Conservation (phyloP, 2,329 filamentous ascomycete genomes). For the Claviceps spartinae region DNA sequence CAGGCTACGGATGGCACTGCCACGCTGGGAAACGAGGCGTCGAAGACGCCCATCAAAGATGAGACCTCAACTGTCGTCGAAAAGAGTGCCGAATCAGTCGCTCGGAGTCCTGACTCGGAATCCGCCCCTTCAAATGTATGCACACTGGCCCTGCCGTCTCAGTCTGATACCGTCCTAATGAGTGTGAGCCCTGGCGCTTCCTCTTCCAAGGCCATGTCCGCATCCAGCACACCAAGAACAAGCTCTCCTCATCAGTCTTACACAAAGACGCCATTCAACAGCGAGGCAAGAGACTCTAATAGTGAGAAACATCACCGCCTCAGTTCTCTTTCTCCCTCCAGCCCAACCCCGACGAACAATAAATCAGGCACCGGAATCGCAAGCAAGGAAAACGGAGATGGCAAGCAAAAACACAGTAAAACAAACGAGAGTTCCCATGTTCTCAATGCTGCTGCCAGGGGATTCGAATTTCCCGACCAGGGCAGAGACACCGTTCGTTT, state of each 20-base stretch:
- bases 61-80: background rate
- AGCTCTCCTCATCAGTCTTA: background rate
- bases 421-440: background rate
- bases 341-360: background rate
- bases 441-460: background rate
- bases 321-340: background rate
- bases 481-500: slow-evolving; percentile 1
- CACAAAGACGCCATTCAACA: background rate
- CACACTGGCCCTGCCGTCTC: background rate
- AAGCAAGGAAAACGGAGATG: background rate
- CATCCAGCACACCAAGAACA: background rate
- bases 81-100: background rate
- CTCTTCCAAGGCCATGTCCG: slow-evolving; percentile 2
- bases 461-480: background rate
- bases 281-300: background rate
- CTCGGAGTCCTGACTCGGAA: background rate
- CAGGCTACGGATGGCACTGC: slow-evolving; percentile 21
- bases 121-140: background rate
- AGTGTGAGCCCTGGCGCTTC: background rate
- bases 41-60: background rate
- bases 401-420: background rate
- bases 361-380: background rate
- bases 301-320: background rate
- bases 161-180: background rate
- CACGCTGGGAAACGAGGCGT: slow-evolving; percentile 11